Percentiles rank a stretch among this genome's conserved stretches.
Conservation (phyloP, 2,329 filamentous ascomycete genomes). For the Emmonsiellopsis sp. region DNA sequence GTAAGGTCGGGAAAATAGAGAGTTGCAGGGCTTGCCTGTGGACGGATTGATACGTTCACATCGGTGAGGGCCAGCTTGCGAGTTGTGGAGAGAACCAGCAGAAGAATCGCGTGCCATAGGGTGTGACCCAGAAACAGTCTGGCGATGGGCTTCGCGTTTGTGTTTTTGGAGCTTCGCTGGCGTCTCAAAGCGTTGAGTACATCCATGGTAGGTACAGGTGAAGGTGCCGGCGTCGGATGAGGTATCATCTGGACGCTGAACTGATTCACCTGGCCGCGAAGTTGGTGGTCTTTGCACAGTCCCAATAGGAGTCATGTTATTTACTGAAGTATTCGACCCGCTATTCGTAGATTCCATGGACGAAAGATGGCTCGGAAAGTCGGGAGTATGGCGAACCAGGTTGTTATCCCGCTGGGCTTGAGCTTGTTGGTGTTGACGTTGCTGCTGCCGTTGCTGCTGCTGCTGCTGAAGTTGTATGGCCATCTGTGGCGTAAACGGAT, state of each 20-base stretch:
- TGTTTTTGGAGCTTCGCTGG: constrained; percentile 84
- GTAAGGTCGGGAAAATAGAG: constrained; percentile 89
- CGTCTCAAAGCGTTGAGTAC: constrained; percentile 78
- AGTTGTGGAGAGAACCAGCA: constrained; percentile 56
- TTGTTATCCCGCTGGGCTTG: constrained; percentile 21
- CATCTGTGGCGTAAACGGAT: constrained; percentile 12
- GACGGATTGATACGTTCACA: constrained; percentile 91
- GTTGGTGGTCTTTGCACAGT: constrained; percentile 22
- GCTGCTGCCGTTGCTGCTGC: constrained; percentile 16
- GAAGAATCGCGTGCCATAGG: constrained; percentile 33
- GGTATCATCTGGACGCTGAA: constrained; percentile 52
- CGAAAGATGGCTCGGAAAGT: constrained; percentile 51
- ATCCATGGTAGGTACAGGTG: constrained; percentile 92
- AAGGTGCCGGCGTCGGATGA: constrained; percentile 79
- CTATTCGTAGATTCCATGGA: constrained; percentile 55
- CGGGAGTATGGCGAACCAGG: constrained; percentile 39
- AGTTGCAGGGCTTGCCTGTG: constrained; percentile 90
- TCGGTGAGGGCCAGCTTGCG: constrained; percentile 84
- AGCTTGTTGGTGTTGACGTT: constrained; percentile 13
- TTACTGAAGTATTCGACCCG: constrained; percentile 29
- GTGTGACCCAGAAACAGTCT: constrained; percentile 49
- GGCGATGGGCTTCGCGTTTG: constrained; percentile 85
- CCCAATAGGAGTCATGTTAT: constrained; percentile 12
- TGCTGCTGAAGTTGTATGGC: constrained; percentile 6
- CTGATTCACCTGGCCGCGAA: constrained; percentile 26